Evolutionary conservation across 2,329 filamentous ascomycete genomes (phyloP).

Genomic region (Microcyclospora pomicola): DNA sequence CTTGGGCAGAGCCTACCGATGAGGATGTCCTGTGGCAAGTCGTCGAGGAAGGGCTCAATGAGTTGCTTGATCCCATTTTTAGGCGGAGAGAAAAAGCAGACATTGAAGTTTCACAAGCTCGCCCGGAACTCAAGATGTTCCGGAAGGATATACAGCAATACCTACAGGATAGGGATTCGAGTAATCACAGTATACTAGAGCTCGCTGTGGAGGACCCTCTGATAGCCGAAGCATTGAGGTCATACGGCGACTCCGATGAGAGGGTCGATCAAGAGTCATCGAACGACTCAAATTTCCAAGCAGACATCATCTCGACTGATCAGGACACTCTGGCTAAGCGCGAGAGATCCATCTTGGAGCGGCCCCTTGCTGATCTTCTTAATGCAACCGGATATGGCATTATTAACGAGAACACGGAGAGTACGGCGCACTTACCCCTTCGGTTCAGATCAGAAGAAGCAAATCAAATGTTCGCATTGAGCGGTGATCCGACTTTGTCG

Average conservation of each 20-base stretch:
- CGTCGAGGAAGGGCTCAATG: constrained; percentile 84
- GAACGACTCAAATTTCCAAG: constrained; percentile 20
- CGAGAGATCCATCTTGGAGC: constrained; percentile 22
- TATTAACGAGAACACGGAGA: constrained; percentile 4
- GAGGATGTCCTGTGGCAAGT: constrained; percentile 85
- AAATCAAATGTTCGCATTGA: too few species aligned
- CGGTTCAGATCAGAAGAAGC: too few species aligned
- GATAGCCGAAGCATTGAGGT: constrained; percentile 12
- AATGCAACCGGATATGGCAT: constrained; percentile 27
- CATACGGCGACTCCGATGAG: not conserved
- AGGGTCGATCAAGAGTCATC: constrained; percentile 3
- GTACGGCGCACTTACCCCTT: too few species aligned
- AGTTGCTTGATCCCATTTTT: constrained; percentile 79
- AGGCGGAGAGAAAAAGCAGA: constrained; percentile 62
- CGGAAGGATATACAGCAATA: constrained; percentile 13
- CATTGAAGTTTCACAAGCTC: constrained; percentile 42
- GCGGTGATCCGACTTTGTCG: too few species aligned
- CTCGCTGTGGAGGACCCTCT: constrained; percentile 17
- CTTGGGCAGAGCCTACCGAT: constrained; percentile 3
- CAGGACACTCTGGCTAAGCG: constrained; percentile 16
- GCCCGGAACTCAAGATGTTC: not conserved
- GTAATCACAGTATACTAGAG: constrained; percentile 11
- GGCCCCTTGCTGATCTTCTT: constrained; percentile 30
- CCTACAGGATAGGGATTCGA: too few species aligned
- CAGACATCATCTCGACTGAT: constrained; percentile 18